Evolutionary conservation across 176 grass and related monocot species (phyloP).

Genomic region (Carex kokanica): DNA sequence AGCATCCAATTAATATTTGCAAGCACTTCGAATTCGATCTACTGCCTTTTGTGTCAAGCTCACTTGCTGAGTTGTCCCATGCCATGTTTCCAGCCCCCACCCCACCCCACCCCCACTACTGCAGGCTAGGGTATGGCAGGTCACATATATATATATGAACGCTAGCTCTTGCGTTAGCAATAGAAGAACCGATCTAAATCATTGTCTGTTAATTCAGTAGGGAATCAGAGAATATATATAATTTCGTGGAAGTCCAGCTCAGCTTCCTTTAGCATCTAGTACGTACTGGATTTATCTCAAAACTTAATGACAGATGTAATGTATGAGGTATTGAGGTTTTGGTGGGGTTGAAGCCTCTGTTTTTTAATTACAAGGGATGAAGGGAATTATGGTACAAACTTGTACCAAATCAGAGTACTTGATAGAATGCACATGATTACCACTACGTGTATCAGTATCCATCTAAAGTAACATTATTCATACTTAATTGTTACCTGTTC

Average conservation of each 20-base stretch:
- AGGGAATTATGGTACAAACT: not conserved
- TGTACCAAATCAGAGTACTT: not conserved
- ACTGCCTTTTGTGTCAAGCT: not conserved
- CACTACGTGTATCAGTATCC: too few relatives aligned
- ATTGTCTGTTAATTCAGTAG: not conserved
- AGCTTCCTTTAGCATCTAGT: not conserved
- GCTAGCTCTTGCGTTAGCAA: not conserved
- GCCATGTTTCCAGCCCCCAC: constrained; percentile 4
- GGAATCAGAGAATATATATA: not conserved
- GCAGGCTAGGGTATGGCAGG: too few relatives aligned
- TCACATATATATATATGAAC: too few relatives aligned
- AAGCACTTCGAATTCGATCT: not conserved
- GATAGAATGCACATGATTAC: not conserved
- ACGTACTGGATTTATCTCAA: not conserved
- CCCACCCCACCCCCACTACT: too few relatives aligned
- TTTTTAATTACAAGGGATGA: not conserved
- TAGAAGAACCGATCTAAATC: not conserved
- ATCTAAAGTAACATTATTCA: too few relatives aligned
- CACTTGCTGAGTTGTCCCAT: constrained; percentile 11
- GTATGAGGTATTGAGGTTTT: not conserved
- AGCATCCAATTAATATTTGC: constrained; percentile 1
- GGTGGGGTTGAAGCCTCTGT: not conserved
- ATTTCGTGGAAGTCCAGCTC: not conserved
- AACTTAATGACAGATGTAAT: not conserved
- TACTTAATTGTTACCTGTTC: too few relatives aligned